A percentile compares a stretch with the other conserved stretches of the same genome.
Evolutionary conservation across 805 yeast genomes (phyloP).

Genomic region (Teunomyces gatunensis): DNA sequence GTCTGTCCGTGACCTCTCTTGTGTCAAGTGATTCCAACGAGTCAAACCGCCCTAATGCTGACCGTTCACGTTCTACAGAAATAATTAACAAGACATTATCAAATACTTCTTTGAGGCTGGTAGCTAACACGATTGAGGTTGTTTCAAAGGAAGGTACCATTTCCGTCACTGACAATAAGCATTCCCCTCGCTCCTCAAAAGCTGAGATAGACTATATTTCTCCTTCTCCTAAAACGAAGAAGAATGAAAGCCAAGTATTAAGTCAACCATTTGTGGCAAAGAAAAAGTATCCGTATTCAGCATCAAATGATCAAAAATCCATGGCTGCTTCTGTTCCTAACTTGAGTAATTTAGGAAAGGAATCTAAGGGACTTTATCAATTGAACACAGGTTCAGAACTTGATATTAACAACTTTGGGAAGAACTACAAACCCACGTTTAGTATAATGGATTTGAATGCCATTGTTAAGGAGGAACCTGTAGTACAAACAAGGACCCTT

Average conservation of each 20-base stretch:
- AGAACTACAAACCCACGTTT: conserved; percentile 37
- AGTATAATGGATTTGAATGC: conserved; percentile 14
- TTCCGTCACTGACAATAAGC: not conserved
- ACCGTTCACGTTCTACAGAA: conserved; percentile 9
- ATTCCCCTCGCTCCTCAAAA: conserved; percentile 6
- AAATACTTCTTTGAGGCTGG: conserved; percentile 8
- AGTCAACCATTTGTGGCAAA: conserved; percentile 1
- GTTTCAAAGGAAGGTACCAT: not conserved
- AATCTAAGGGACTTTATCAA: conserved; percentile 8
- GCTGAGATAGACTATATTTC: conserved; percentile 5
- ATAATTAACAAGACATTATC: conserved; percentile 13
- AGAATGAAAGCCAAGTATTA: not conserved
- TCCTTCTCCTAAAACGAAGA: not conserved
- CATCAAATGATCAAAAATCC: not conserved
- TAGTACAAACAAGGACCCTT: not conserved
- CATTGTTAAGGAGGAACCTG: conserved; percentile 7
- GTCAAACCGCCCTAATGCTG: conserved; percentile 4
- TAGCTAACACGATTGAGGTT: not conserved
- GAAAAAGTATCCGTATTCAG: not conserved
- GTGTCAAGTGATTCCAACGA: conserved; percentile 7
- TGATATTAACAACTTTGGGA: conserved; percentile 41
- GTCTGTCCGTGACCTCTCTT: conserved; percentile 4
- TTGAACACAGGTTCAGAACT: conserved; percentile 33
- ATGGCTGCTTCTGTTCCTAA: conserved; percentile 15
- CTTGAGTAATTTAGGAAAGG: conserved; percentile 6